Conservation (phyloP, 1,284 basidiomycete genomes). For the Fistulina hepatica region DNA sequence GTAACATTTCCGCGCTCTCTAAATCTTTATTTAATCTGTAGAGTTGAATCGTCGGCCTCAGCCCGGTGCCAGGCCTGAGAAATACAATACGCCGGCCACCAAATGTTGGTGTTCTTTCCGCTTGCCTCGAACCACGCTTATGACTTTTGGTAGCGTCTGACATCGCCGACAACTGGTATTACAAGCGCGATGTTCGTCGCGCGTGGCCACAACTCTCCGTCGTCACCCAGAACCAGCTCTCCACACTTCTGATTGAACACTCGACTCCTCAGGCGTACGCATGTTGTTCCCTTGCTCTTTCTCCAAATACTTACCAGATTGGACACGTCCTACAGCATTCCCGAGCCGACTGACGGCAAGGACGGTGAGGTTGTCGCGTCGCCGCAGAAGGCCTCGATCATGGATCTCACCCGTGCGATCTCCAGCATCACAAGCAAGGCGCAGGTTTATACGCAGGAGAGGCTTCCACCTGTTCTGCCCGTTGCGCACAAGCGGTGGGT, state of each 20-base stretch:
- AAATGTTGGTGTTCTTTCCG: slow-evolving; percentile 44
- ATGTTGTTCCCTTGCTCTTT: slow-evolving; percentile 22
- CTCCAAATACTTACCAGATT: slow-evolving; percentile 13
- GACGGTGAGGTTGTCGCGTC: slow-evolving; percentile 38
- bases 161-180: slow-evolving; percentile 80
- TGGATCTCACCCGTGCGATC: slow-evolving; percentile 64
- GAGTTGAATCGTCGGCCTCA: slow-evolving; percentile 79
- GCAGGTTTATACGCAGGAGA: slow-evolving; percentile 53
- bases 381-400: slow-evolving; percentile 28
- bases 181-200: slow-evolving; percentile 89
- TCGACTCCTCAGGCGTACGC: slow-evolving; percentile 49
- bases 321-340: slow-evolving; percentile 32
- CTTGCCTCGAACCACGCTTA: slow-evolving; percentile 5
- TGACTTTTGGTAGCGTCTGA: slow-evolving; percentile 51
- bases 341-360: slow-evolving; percentile 40
- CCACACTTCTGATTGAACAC: slow-evolving; percentile 74
- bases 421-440: slow-evolving; percentile 46
- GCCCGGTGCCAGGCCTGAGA: slow-evolving; percentile 80
- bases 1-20: no score
- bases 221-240: slow-evolving; percentile 72
- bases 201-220: slow-evolving; percentile 83
- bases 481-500: slow-evolving; percentile 59
- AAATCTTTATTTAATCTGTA: no score
- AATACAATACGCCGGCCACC: slow-evolving; percentile 78
- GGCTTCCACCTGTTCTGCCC: slow-evolving; percentile 64